These are phyloP conservation scores for Carex kokanica DNA, from an alignment of 176 grass and related monocot genomes.

Conservation along the genomic window DNA sequence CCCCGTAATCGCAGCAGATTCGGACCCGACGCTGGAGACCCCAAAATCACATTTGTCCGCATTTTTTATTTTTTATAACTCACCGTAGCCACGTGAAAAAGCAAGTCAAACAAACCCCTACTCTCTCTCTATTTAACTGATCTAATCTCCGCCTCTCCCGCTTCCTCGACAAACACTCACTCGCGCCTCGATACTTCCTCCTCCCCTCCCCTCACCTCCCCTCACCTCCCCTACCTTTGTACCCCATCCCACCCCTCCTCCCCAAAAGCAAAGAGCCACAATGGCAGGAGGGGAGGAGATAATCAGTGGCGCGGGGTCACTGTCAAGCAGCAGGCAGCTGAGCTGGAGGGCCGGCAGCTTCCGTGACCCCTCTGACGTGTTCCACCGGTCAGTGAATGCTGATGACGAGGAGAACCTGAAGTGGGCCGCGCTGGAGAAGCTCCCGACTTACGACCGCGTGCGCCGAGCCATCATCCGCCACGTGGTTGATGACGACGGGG, in stretches of 20 bases:
- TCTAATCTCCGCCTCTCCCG: background rate
- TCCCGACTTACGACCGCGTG: slow-evolving; percentile 87
- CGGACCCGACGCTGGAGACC: no score
- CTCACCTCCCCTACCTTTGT: background rate
- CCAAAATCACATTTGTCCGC: no score
- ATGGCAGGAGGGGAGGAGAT: slow-evolving; percentile 27
- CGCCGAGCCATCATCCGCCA: slow-evolving; percentile 43
- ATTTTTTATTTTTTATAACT: no score
- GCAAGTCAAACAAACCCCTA: background rate
- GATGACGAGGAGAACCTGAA: slow-evolving; percentile 78
- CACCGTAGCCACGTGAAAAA: no score
- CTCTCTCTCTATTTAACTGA: background rate
- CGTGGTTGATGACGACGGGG: slow-evolving; percentile 16
- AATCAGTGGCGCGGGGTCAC: background rate
- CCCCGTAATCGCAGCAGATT: no score
- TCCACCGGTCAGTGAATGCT: slow-evolving; percentile 27
- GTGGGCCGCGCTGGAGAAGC: slow-evolving; percentile 91
- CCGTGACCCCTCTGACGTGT: slow-evolving; percentile 26
- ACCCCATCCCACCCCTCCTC: background rate
- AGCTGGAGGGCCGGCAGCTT: slow-evolving; percentile 29
- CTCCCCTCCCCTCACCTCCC: background rate
- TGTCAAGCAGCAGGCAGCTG: slow-evolving; percentile 18
- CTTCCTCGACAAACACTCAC: background rate
- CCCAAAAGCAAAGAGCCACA: background rate
- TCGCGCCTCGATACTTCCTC: background rate